Evolutionary conservation across 371 early-diverging fungal genomes (phyloP).

Genomic region (Mortierella sp.): DNA sequence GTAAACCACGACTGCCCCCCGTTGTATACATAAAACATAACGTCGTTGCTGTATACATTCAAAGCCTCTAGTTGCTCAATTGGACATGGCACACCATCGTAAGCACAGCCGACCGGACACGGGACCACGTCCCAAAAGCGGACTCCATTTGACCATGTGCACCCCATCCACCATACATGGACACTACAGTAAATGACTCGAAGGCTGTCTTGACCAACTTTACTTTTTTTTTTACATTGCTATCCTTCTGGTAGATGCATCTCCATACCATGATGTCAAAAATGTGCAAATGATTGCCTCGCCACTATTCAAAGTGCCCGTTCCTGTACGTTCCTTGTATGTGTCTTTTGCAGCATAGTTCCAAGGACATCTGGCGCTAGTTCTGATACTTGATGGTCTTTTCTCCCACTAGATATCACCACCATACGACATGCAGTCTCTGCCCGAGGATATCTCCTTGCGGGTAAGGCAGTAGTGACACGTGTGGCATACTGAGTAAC

Average conservation of each 20-base stretch:
- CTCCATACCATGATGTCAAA: constrained; percentile 51
- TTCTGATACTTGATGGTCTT: neutral
- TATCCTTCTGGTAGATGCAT: constrained; percentile 26
- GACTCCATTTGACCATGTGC: neutral
- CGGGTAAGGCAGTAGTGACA: constrained; percentile 12
- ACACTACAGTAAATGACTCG: neutral
- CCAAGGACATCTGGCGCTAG: neutral
- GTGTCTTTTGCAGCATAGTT: neutral
- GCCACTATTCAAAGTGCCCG: constrained; percentile 41
- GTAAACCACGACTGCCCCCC: too few species aligned
- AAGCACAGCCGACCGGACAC: constrained; percentile 11
- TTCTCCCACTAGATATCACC: constrained; percentile 37
- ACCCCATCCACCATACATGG: neutral
- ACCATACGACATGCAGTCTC: constrained; percentile 36
- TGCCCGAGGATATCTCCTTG: constrained; percentile 36
- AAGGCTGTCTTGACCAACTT: too few species aligned
- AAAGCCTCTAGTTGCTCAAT: neutral
- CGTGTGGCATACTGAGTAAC: neutral
- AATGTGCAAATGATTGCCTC: constrained; percentile 50
- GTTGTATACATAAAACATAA: too few species aligned
- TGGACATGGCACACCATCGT: constrained; percentile 46
- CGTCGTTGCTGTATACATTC: too few species aligned
- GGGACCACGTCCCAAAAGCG: neutral
- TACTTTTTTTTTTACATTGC: neutral
- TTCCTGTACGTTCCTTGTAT: constrained; percentile 16